These are phyloP conservation scores for Claviceps africana DNA, from an alignment of 2,329 filamentous ascomycete genomes.

Conservation along the genomic window DNA sequence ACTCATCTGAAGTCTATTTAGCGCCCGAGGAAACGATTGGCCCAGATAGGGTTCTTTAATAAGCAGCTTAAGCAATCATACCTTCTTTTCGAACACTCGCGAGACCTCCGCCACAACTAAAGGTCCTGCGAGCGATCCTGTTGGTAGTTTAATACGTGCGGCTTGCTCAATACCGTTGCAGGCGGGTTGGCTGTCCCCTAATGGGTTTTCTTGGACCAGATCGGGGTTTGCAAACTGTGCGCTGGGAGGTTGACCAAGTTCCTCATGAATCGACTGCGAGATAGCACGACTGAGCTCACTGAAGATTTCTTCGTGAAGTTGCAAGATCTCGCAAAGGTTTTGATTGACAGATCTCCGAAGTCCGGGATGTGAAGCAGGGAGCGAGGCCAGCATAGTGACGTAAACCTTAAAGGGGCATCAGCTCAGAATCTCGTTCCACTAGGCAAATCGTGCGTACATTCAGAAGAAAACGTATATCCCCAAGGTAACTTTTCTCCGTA, in stretches of 20 bases:
- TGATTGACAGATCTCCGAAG: constrained; percentile 61
- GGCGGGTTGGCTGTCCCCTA: background rate
- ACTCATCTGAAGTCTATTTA: constrained; percentile 41
- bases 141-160: background rate
- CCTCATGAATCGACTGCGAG: constrained; percentile 51
- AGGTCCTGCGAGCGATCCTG: constrained; percentile 38
- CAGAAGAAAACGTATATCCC: constrained; percentile 72
- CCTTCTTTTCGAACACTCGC: constrained; percentile 46
- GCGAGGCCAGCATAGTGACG: constrained; percentile 58
- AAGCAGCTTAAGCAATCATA: constrained; percentile 15
- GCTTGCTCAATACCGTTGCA: constrained; percentile 27
- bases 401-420: constrained; percentile 43
- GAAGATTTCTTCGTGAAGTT: constrained; percentile 72
- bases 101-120: constrained; percentile 46
- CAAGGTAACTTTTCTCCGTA: constrained; percentile 81
- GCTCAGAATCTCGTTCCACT: background rate
- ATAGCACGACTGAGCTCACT: constrained; percentile 57
- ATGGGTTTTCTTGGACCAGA: background rate
- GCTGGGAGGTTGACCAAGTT: constrained; percentile 32
- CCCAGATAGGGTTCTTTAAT: background rate
- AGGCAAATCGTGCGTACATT: constrained; percentile 43
- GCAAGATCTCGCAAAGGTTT: constrained; percentile 66
- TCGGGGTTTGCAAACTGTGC: constrained; percentile 17
- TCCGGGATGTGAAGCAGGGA: constrained; percentile 48
- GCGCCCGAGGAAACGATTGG: background rate